These are phyloP conservation scores for Melanogaster broomeanus DNA, from an alignment of 768 basidiomycete genomes.

Conservation along the genomic window DNA sequence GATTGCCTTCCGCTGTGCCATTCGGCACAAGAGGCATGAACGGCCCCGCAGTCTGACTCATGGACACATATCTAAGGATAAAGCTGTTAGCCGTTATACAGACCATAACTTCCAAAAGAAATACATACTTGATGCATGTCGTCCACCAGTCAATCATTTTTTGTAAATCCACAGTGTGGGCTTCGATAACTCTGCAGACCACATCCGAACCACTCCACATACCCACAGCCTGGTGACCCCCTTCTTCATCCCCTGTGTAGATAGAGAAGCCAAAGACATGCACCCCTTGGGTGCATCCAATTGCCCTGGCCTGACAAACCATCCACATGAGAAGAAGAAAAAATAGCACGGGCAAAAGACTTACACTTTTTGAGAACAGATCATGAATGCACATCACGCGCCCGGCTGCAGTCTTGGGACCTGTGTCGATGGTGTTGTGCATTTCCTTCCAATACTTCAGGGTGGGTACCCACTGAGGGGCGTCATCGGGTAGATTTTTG, in stretches of 20 bases:
- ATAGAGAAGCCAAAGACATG: conserved; percentile 1
- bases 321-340: neutral
- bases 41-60: neutral
- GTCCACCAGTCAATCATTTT: neutral
- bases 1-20: neutral
- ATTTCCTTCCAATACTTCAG: neutral
- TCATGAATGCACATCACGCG: neutral
- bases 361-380: neutral
- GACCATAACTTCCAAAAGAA: neutral
- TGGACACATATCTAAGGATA: neutral
- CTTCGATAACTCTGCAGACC: neutral
- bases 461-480: neutral
- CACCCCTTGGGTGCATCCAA: neutral
- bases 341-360: neutral
- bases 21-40: neutral
- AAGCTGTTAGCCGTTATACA: neutral
- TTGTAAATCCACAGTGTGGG: neutral
- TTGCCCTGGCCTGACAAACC: neutral
- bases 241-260: neutral
- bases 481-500: neutral
- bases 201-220: neutral
- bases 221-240: neutral
- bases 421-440: neutral
- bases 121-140: neutral
- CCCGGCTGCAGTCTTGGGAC: neutral